Evolutionary conservation across 331 rosid species (phyloP).

Genomic region (Ulmus americana): DNA sequence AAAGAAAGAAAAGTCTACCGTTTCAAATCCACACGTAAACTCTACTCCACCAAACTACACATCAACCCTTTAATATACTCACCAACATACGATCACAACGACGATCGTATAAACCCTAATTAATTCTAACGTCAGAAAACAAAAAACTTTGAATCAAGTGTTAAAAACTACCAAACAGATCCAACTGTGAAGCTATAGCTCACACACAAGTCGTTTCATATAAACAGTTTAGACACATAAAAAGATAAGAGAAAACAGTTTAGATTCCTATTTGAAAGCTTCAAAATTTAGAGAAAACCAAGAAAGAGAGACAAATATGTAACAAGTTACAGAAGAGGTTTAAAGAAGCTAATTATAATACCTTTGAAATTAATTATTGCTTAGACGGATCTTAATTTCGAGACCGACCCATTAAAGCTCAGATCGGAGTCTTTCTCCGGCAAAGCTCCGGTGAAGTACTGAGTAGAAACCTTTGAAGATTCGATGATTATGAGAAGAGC

Average conservation of each 20-base stretch:
- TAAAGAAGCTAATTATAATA: slow-evolving; percentile 1
- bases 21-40: slow-evolving; percentile 20
- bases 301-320: not conserved
- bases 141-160: not conserved
- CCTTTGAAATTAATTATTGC: slow-evolving; percentile 14
- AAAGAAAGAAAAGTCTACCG: not conserved
- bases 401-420: slow-evolving; percentile 11
- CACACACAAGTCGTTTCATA: slow-evolving; percentile 10
- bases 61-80: no score
- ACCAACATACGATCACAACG: no score
- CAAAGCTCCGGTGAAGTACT: not conserved
- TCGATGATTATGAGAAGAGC: not conserved
- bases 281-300: not conserved
- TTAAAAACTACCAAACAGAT: slow-evolving; percentile 6
- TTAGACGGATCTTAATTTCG: slow-evolving; percentile 14
- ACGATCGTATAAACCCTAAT: slow-evolving; percentile 27
- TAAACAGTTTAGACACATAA: slow-evolving; percentile 1
- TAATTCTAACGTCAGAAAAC: slow-evolving; percentile 6
- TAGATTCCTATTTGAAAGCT: not conserved
- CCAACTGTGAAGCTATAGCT: slow-evolving; percentile 7
- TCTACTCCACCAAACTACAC: not conserved
- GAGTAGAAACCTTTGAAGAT: no score
- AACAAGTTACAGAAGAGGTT: not conserved
- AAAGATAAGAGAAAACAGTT: not conserved
- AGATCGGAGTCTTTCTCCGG: slow-evolving; percentile 7